Evolutionary conservation across 371 early-diverging fungal genomes (phyloP).

Genomic region (Choanephora cucurbitarum): DNA sequence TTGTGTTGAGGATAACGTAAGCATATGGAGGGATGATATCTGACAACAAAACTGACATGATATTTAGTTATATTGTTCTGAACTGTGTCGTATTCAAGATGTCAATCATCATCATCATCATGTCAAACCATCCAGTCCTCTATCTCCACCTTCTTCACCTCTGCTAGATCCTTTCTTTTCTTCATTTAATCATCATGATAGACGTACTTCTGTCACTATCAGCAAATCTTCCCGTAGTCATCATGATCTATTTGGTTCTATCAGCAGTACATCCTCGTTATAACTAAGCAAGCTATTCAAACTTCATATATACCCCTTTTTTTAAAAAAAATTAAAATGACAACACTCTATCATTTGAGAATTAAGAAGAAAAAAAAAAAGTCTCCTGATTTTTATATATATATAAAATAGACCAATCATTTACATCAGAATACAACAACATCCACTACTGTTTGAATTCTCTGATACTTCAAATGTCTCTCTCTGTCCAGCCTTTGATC

Average conservation of each 20-base stretch:
- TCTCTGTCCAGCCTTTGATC: constrained; percentile 12
- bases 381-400: too few species aligned
- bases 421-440: constrained; percentile 16
- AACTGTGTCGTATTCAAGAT: constrained; percentile 28
- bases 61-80: constrained; percentile 30
- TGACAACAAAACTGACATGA: too few species aligned
- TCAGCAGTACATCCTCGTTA: constrained; percentile 10
- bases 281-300: neutral
- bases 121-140: neutral
- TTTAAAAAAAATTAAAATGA: too few species aligned
- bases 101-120: constrained; percentile 3
- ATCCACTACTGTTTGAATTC: constrained; percentile 1
- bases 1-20: constrained; percentile 33
- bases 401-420: neutral
- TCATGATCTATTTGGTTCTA: constrained; percentile 7
- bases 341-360: too few species aligned
- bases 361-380: too few species aligned
- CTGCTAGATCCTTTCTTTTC: constrained; percentile 28
- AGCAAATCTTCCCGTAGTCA: constrained; percentile 10
- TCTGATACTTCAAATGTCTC: constrained; percentile 10
- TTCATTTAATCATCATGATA: constrained; percentile 24
- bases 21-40: too few species aligned
- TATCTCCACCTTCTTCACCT: constrained; percentile 29
- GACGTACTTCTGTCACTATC: constrained; percentile 26
- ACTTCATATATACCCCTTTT: neutral